Base-by-base conservation (phyloP, 305 asterid genomes). In the Fraxinus albicans region DNA sequence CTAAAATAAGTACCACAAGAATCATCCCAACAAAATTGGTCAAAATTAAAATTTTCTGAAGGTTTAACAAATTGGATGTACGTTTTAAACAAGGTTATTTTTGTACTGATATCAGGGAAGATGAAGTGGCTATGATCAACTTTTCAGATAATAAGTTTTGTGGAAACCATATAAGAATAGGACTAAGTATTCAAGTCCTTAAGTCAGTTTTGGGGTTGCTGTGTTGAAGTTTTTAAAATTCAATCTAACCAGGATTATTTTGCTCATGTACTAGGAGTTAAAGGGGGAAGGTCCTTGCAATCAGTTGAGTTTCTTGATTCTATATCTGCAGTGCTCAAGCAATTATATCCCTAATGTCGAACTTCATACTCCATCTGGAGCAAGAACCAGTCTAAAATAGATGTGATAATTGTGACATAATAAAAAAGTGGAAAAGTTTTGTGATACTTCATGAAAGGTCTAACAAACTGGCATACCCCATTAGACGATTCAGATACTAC, bases 401-500 rank as follows among this genome's bases (percentile, higher is more conserved):
- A 44, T 31, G 23, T 77, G 74, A 67, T 25, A 67, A 25, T 34
- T 2, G 27, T 17, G 60, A 8, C 38, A 50, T 17, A 83, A 42
- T 81, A 85, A 42, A 53, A 76, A 12, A 34, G 19, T 3, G 38
- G 3, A 67, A 8, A 34, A 15, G 44, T 12, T 65, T 75, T 63
- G 12, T 4, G 31, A 23, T 55, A 42, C 70, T 50, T 76, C 29
- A 70, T 77, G 81, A 35, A 81, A 72, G 40, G 83, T 81, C 79
- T 34, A 75, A 38, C 55, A 50, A 69, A 74, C 74, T 33, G 77
- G 73, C 88, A 79, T 94, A 95, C 98, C 95, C 93, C 96, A 80
- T 53, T 81, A 83, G 97, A 88, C 55, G 91, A 73, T 85, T 91
- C 91, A 80, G 93, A 85, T 89, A 84, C 89, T 84, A 80, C 88